Percentiles rank a stretch among this genome's conserved stretches.
These are phyloP conservation scores for Candida gorgasii DNA, from an alignment of 805 yeast species.

Conservation along the genomic window DNA sequence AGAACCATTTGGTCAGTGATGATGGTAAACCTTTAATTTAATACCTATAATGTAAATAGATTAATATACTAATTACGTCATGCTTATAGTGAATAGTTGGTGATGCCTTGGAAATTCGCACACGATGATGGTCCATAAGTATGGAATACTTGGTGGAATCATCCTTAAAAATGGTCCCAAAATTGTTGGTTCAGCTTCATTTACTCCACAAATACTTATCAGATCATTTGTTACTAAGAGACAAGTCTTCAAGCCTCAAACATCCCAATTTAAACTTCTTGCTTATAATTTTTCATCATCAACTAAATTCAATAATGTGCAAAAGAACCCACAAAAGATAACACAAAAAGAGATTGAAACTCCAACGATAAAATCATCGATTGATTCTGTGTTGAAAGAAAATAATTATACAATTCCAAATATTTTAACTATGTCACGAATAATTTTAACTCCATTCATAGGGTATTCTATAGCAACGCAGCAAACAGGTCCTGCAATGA, in stretches of 20 bases:
- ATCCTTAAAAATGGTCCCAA: background rate
- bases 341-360: too few species aligned
- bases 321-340: background rate
- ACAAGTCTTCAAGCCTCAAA: too few species aligned
- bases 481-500: slow-evolving; percentile 63
- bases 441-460: slow-evolving; percentile 79
- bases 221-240: background rate
- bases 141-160: background rate
- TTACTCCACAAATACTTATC: background rate
- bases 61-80: background rate
- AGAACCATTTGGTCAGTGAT: slow-evolving; percentile 56
- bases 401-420: slow-evolving; percentile 80
- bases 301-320: background rate
- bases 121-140: background rate
- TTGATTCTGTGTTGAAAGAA: slow-evolving; percentile 4
- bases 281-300: background rate
- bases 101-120: too few species aligned
- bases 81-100: too few species aligned
- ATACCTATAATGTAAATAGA: slow-evolving; percentile 23
- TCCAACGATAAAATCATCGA: too few species aligned
- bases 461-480: slow-evolving; percentile 75
- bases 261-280: background rate
- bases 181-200: background rate
- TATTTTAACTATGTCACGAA: slow-evolving; percentile 74
- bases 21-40: slow-evolving; percentile 52